A percentile compares a stretch with the other conserved stretches of the same genome.
Conservation (phyloP, 306 rosid species). For the Pachyrhizus erosus region DNA sequence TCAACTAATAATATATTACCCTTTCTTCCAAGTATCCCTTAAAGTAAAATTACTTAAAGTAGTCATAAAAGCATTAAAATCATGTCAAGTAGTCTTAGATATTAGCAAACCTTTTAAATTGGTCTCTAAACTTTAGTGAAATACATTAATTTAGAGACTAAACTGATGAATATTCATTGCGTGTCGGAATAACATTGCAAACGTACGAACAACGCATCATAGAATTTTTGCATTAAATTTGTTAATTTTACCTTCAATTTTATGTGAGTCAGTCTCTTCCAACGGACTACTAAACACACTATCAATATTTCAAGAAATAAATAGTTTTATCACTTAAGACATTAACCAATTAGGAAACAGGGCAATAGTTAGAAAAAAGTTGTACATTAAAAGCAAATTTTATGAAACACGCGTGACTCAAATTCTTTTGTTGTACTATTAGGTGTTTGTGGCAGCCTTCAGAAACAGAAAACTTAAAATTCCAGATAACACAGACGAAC, state of each 20-base stretch:
- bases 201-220: too few relatives aligned
- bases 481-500: conserved; percentile 59
- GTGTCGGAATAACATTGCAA: too few relatives aligned
- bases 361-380: too few relatives aligned
- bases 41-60: too few relatives aligned
- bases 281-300: too few relatives aligned
- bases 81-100: not conserved
- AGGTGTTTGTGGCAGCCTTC: conserved; percentile 70
- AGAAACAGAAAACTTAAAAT: conserved; percentile 63
- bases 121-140: not conserved
- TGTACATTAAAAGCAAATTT: not conserved
- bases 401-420: not conserved
- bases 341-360: too few relatives aligned
- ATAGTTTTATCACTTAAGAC: not conserved
- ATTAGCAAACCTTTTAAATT: not conserved
- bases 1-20: too few relatives aligned
- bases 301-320: not conserved
- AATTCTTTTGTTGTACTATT: conserved; percentile 20
- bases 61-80: not conserved
- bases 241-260: too few relatives aligned
- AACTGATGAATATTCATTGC: too few relatives aligned
- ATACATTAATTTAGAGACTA: not conserved
- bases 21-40: too few relatives aligned
- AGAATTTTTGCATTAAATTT: too few relatives aligned
- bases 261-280: too few relatives aligned